Evolutionary conservation across 306 rosid genomes (phyloP).

Genomic region (Trifolium repens): DNA sequence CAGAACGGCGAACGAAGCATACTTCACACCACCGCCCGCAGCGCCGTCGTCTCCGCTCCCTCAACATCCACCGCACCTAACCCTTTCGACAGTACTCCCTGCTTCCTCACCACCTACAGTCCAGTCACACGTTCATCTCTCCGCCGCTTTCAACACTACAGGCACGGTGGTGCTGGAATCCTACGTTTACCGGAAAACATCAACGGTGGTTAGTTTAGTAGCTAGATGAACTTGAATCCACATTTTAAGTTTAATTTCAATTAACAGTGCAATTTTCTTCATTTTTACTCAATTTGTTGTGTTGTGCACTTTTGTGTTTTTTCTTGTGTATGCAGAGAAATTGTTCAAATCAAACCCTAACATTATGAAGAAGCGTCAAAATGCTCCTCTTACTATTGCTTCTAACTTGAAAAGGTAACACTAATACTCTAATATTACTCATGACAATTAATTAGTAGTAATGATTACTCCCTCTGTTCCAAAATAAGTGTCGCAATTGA

Average conservation of each 20-base stretch:
- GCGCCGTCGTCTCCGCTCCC: not conserved
- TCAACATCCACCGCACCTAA: not conserved
- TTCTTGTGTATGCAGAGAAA: not conserved
- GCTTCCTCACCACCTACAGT: not conserved
- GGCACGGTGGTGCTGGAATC: not conserved
- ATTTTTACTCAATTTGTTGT: no score
- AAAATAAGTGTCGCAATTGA: no score
- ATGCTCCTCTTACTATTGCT: not conserved
- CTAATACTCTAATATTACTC: not conserved
- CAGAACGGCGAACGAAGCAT: no score
- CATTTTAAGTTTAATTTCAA: no score
- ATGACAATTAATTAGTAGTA: not conserved
- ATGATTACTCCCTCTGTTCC: no score
- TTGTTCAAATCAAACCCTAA: conserved; percentile 8
- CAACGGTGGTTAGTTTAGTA: not conserved
- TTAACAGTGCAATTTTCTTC: no score
- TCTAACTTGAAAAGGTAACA: conserved; percentile 12
- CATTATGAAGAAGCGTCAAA: conserved; percentile 6
- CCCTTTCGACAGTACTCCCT: not conserved
- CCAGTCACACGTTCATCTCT: not conserved
- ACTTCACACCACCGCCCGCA: no score
- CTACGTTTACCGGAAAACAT: not conserved
- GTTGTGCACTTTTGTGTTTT: not conserved
- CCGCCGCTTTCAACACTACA: not conserved
- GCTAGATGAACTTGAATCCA: not conserved